Evolutionary conservation across 805 yeast genomes (phyloP), one percentile per base, ranked within the genome.

Genomic region (Brettanomyces anomalus): DNA sequence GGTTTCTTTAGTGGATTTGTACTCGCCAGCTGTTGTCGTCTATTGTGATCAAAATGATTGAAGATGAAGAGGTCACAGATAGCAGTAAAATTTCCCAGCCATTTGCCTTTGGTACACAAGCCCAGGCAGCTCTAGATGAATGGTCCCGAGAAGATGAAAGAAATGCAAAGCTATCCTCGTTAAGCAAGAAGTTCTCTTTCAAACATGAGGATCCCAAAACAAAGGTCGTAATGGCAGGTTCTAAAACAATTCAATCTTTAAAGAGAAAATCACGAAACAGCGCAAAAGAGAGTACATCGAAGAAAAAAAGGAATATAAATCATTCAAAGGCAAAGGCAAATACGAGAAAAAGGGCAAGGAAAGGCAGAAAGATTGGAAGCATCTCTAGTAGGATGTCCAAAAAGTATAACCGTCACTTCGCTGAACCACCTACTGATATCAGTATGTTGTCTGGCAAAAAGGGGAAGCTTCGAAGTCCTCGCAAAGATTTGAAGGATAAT

Each of bases 81-180:
- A 41, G 21, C 17, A 18, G 19, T n/a, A n/a, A n/a, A 32, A 32
- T 32, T 32, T 36, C 33, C 16, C 14, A 26, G 18, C 8, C 42
- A 4, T 46, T 41, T 39, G 16, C 37, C 6, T 40, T 48, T 30
- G 50, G 50, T 10, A 48, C 50, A 4, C 50, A 48, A 19, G 50
- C 45, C 4, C 50, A 48, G 34, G 50, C 43, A 4, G 45, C 47
- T 3, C 10, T 48, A 3, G 50, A 48, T 14, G 47, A 43, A 10
- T 36, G 41, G 37, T 14, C 32, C 5, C 17, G 30, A 3, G 18
- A 18, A 15, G 44, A 41, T 14, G 32, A 41, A 17, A 16, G n/a
- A 36, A 26, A 36, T 15, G 26, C 11, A n/a, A 30, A 15, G 32
- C 10, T 41, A 8, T 8, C 20, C 26, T 18, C 18, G 19, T 13